phyloP scores from a whole-genome alignment of 2,329 filamentous ascomycete genomes.

The Phaeosphaeria sp. region DNA sequence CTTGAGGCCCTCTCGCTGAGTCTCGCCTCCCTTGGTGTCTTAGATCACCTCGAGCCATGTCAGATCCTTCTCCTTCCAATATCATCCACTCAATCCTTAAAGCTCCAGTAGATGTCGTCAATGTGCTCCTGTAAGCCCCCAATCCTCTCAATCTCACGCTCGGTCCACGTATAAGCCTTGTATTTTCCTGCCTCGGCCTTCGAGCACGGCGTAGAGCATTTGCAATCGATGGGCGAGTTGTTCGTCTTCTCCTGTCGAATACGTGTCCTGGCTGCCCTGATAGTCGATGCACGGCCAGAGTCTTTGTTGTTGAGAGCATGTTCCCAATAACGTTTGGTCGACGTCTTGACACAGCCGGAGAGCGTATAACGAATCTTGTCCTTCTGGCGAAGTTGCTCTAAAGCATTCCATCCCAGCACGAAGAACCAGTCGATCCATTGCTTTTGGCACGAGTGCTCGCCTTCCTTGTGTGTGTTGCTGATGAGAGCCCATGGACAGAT shows the following conservation, averaged over 20 bases:
- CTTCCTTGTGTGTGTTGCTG: neutral
- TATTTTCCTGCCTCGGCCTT: neutral
- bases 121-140: conserved; percentile 8
- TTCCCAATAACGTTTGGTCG: conserved; percentile 15
- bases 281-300: neutral
- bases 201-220: conserved; percentile 15
- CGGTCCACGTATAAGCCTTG: neutral
- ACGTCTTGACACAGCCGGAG: conserved; percentile 21
- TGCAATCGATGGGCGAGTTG: conserved; percentile 2
- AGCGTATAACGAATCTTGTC: neutral
- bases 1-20: too few relatives aligned
- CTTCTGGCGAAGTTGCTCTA: neutral
- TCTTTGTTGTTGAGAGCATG: conserved; percentile 3
- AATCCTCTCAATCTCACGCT: conserved; percentile 6
- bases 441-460: conserved; percentile 21
- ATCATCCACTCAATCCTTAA: conserved; percentile 4
- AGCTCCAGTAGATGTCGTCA: conserved; percentile 15
- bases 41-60: neutral
- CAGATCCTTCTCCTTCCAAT: neutral
- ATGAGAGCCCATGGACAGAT: conserved; percentile 16
- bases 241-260: neutral
- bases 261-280: neutral
- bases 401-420: conserved; percentile 4
- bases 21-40: neutral
- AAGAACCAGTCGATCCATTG: conserved; percentile 22